phyloP scores from a whole-genome alignment of 2,329 filamentous ascomycete species.

The Harringtonia lauricola region DNA sequence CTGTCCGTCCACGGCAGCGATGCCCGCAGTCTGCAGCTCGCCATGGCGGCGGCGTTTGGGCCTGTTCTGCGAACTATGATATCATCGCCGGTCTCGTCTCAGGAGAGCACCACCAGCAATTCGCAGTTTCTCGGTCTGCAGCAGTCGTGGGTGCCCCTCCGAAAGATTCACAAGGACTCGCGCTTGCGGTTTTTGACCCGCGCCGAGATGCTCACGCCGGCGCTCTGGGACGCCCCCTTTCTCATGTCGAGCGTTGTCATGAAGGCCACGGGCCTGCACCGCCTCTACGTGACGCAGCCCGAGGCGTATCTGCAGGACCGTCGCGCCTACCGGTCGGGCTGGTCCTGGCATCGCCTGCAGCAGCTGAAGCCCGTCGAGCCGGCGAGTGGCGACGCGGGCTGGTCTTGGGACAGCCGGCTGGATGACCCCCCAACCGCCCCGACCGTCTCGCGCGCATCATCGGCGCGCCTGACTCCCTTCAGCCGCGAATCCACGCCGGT shows the following conservation, averaged over 20 bases:
- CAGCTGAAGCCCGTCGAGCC: slow-evolving; percentile 26
- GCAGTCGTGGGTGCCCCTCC: slow-evolving; percentile 62
- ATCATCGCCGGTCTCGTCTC: slow-evolving; percentile 2
- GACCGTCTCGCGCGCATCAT: slow-evolving; percentile 22
- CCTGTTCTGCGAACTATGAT: slow-evolving; percentile 37
- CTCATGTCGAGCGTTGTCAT: slow-evolving; percentile 61
- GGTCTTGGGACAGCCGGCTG: slow-evolving; percentile 54
- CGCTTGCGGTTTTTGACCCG: slow-evolving; percentile 59
- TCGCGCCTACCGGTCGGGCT: slow-evolving; percentile 40
- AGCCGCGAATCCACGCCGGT: slow-evolving; percentile 1
- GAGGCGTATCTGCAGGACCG: slow-evolving; percentile 61
- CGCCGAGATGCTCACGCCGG: slow-evolving; percentile 62
- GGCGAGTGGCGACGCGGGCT: slow-evolving; percentile 43
- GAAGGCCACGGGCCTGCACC: slow-evolving; percentile 51
- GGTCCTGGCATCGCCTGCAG: slow-evolving; percentile 62
- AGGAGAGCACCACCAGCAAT: slow-evolving; percentile 9
- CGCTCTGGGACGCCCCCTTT: slow-evolving; percentile 61
- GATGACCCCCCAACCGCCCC: slow-evolving; percentile 43
- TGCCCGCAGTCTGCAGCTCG: slow-evolving; percentile 55
- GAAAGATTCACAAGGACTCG: slow-evolving; percentile 65
- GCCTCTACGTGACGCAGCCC: slow-evolving; percentile 66
- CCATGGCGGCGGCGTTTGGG: slow-evolving; percentile 52
- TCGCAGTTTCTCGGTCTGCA: slow-evolving; percentile 48
- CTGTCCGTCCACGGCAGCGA: slow-evolving; percentile 51
- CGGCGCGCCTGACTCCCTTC: not conserved